Base-by-base conservation (phyloP, 2,329 filamentous ascomycete species). In the Aspergillus sp. region DNA sequence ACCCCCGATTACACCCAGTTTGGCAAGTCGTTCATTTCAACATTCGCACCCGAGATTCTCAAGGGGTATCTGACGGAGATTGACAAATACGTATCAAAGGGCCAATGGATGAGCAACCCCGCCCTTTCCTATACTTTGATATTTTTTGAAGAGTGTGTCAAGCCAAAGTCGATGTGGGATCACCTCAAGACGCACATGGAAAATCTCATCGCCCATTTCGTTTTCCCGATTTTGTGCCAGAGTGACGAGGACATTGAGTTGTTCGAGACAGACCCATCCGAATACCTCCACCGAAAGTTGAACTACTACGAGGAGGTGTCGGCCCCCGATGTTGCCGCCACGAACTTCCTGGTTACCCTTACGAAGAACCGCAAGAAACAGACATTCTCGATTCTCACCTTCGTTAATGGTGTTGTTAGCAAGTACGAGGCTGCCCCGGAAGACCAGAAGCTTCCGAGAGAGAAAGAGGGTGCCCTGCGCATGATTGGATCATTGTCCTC, bases 251-350 rank as follows among this genome's bases (percentile, higher is more conserved):
- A 99, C 68, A 84, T 97, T 50, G 91, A 96, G 73, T 86, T 96
- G 65, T 99, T 99, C 71, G 87, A 96, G 71, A 89, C 93, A 12
- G 92, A 99, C 70, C 95, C 95, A 5, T 90, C 95, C 62, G 95
- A 99, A 75, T 99, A 98, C 72, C 86, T 99, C 41, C 95, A 99
- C 79, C 87, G 95, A 56, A 98, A 97, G 75, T 83, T 99, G 59
- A 99, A 98, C 76, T 97, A 93, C 72, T 99, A 96, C 73, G 95
- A 99, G 76, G 95, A 99, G 71, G 90, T 96, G 4, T 96, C 93
- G 0, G 89, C 95, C 15, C 95, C 95, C 6, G 95, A 98, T 73
- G 90, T 98, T 57, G 91, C 95, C 3, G 95, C 95, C 4, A 97
- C 93, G 15, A 98, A 97, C 76, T 98, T 99, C 81, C 81, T 99